phyloP scores from a whole-genome alignment of 192 early-diverging fungal species.

The Podila epigama region DNA sequence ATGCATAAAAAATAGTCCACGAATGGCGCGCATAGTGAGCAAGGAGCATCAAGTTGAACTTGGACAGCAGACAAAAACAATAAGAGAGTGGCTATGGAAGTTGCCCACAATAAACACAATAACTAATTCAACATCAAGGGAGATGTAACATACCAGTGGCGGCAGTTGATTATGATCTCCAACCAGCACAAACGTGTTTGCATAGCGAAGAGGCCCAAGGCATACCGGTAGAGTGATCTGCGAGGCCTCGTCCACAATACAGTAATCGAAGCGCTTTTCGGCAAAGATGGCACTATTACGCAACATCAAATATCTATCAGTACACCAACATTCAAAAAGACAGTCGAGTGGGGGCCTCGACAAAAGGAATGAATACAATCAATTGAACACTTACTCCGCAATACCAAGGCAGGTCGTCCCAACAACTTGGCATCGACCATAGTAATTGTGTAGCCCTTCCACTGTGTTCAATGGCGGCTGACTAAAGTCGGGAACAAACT shows the following conservation, averaged over 20 bases:
- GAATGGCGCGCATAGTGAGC: too few species aligned
- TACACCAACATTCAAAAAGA: background rate
- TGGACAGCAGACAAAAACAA: conserved; percentile 8
- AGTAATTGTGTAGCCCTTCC: conserved; percentile 66
- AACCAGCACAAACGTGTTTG: conserved; percentile 88
- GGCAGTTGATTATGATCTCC: conserved; percentile 97
- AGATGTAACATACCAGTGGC: conserved; percentile 71
- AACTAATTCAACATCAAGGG: background rate
- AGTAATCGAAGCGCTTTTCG: conserved; percentile 88
- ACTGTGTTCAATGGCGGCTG: conserved; percentile 59
- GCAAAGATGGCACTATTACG: conserved; percentile 69
- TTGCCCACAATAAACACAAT: background rate
- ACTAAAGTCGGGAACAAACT: conserved; percentile 17
- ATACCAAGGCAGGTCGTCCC: conserved; percentile 91
- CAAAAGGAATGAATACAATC: background rate
- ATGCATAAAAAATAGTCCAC: background rate
- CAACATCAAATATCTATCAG: background rate
- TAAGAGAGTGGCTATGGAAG: background rate
- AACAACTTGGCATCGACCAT: conserved; percentile 70
- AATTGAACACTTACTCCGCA: conserved; percentile 66
- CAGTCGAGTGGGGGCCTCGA: background rate
- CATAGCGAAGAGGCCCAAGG: conserved; percentile 84
- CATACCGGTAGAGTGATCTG: conserved; percentile 93
- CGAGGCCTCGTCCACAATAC: conserved; percentile 96
- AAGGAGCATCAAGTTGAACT: background rate